Evolutionary conservation across 2,329 filamentous ascomycete genomes (phyloP), one percentile per base, ranked within the genome.

Genomic region (Coniochaeta hoffmannii): DNA sequence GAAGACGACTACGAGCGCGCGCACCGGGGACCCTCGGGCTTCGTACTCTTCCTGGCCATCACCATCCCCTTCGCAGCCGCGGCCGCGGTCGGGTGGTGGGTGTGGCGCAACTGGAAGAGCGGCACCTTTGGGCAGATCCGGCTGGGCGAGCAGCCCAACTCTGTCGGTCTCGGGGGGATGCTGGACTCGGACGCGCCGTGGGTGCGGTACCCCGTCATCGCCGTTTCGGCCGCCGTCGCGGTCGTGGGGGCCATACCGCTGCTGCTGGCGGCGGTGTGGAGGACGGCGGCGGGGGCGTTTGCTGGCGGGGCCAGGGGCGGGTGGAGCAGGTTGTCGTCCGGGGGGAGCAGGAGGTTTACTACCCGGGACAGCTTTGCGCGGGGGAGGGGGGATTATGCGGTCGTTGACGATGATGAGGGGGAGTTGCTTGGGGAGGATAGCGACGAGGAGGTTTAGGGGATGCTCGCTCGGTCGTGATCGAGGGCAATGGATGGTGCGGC

Each of bases 361-460:
- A 96, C 89, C 52, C 79, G 95, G 57, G 89, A 89, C 65, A 93
- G 89, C 58, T 99, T 99, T 72, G 88, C 91, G 5, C 82, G 91
- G 56, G 88, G 90, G 1, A 82, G 89, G 55, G 87, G 88, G n/a
- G 90, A 96, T 69, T 97, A 97, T 69, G 83, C 86, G 15, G 81
- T 87, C 64, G 90, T 96, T 53, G 91, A 96, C 64, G 89, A 94
- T 53, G 94, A 97, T 67, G 94, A 97, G 69, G 93, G 93, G 51
- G 93, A 97, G 75, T 75, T 99, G 62, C 74, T 99, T 34, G 94
- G 94, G 1, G 93, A 97, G 62, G 92, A 96, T 57, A 91, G 90
- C 62, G 93, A 97, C 61, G 91, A 97, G 66, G 93, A 97, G 59
- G 88, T 87, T 51, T 85, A 67, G 72, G 36, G 12, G 14, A 28